Conservation (phyloP, 805 yeast genomes). For the Lipomyces yamadae region DNA sequence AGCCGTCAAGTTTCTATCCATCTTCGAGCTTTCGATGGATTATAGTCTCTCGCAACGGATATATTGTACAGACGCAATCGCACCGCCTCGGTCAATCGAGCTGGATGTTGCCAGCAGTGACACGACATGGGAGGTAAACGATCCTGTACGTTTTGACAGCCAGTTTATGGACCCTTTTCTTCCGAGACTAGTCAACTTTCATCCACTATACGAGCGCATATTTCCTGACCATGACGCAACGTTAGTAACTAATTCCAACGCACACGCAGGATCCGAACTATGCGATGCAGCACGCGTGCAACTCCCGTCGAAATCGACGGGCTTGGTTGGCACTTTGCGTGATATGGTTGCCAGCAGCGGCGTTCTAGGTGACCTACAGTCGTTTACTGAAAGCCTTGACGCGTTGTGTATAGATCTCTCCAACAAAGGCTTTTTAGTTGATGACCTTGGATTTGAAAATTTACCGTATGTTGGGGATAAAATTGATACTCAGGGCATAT, state of each 20-base stretch:
- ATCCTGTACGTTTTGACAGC: constrained; percentile 8
- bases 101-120: constrained; percentile 9
- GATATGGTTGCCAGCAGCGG: constrained; percentile 16
- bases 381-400: constrained; percentile 3
- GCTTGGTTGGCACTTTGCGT: neutral
- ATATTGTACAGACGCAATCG: constrained; percentile 6
- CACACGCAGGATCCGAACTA: neutral
- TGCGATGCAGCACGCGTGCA: constrained; percentile 1
- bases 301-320: neutral
- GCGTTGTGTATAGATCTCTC: constrained; percentile 1
- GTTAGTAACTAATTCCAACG: constrained; percentile 14
- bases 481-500: constrained; percentile 23
- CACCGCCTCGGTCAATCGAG: constrained; percentile 11
- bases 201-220: constrained; percentile 18
- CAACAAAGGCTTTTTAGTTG: constrained; percentile 20
- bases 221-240: constrained; percentile 25
- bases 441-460: constrained; percentile 15
- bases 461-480: constrained; percentile 8
- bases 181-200: constrained; percentile 24
- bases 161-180: constrained; percentile 23
- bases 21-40: constrained; percentile 16
- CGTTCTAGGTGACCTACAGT: constrained; percentile 13
- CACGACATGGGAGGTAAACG: neutral
- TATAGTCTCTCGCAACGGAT: constrained; percentile 19
- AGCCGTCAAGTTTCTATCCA: constrained; percentile 23